phyloP scores from a whole-genome alignment of 129 eudicot genomes.

The Escallonia rubra region DNA sequence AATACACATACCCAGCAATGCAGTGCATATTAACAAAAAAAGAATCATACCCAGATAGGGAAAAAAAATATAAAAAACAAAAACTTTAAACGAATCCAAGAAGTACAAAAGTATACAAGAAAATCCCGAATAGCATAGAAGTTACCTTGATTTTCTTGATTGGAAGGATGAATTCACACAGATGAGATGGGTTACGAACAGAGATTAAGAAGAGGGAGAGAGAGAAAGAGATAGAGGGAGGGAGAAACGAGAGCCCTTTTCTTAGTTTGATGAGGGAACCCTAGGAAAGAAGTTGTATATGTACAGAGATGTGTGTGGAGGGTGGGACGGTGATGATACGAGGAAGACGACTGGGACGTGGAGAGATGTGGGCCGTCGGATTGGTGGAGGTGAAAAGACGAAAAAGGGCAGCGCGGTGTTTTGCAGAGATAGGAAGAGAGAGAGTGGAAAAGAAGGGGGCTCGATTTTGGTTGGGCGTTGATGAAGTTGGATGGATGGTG shows the following conservation, averaged over 20 bases:
- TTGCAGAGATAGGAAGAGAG: conserved; percentile 7
- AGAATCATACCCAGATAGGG: background rate
- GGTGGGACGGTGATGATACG: conserved; percentile 10
- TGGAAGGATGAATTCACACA: too few relatives aligned
- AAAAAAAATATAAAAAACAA: background rate
- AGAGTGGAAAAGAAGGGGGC: background rate
- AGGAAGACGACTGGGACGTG: conserved; percentile 48
- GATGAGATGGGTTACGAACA: too few relatives aligned
- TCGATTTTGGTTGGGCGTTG: too few relatives aligned
- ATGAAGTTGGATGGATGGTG: too few relatives aligned
- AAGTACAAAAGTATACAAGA: background rate
- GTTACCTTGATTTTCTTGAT: too few relatives aligned
- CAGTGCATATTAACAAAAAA: too few relatives aligned
- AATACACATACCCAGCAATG: conserved; percentile 4
- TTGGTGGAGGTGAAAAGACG: conserved; percentile 20
- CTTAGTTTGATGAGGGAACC: too few relatives aligned
- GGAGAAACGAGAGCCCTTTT: conserved; percentile 10
- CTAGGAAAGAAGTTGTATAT: conserved; percentile 10
- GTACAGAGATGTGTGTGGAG: conserved; percentile 13
- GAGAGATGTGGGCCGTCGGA: conserved; percentile 41
- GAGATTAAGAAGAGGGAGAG: too few relatives aligned
- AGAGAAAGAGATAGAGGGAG: conserved; percentile 16
- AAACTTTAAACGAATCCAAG: conserved; percentile 3
- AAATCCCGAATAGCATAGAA: background rate
- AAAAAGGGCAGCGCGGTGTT: conserved; percentile 20